Conservation (phyloP, 345 rosid genomes). For the Aurinia saxatilis region DNA sequence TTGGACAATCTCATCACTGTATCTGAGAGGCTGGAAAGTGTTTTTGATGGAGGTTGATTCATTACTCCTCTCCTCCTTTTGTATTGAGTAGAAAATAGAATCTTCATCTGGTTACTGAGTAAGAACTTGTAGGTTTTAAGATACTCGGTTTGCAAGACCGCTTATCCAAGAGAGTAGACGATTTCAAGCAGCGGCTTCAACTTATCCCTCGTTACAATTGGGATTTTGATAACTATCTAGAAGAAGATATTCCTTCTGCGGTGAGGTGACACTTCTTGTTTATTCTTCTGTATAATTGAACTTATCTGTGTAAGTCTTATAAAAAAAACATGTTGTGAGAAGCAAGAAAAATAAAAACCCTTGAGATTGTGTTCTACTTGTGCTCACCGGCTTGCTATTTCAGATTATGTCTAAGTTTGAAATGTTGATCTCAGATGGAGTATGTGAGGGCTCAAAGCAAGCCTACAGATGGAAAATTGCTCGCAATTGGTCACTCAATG, state of each 20-base stretch:
- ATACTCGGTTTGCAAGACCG: conserved; percentile 31
- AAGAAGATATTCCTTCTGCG: conserved; percentile 87
- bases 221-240: conserved; percentile 85
- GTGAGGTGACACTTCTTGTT: conserved; percentile 65
- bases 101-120: conserved; percentile 25
- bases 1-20: conserved; percentile 27
- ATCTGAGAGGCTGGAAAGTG: conserved; percentile 34
- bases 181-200: conserved; percentile 51
- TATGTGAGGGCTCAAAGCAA: conserved; percentile 51
- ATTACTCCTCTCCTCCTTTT: not conserved
- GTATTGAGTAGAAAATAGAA: conserved; percentile 37
- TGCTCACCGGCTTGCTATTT: not conserved
- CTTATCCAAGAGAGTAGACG: conserved; percentile 39
- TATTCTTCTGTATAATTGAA: not conserved
- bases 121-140: conserved; percentile 20
- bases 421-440: conserved; percentile 51
- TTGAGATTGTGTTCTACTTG: not conserved
- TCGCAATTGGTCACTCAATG: conserved; percentile 95
- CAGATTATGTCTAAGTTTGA: not conserved
- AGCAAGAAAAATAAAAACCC: not conserved
- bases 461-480: conserved; percentile 67
- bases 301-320: not conserved
- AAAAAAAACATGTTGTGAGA: not conserved
- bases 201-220: conserved; percentile 58
- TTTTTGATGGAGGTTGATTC: conserved; percentile 34